phyloP scores from a whole-genome alignment of 2,329 filamentous ascomycete species.

The Cercospora sp. region DNA sequence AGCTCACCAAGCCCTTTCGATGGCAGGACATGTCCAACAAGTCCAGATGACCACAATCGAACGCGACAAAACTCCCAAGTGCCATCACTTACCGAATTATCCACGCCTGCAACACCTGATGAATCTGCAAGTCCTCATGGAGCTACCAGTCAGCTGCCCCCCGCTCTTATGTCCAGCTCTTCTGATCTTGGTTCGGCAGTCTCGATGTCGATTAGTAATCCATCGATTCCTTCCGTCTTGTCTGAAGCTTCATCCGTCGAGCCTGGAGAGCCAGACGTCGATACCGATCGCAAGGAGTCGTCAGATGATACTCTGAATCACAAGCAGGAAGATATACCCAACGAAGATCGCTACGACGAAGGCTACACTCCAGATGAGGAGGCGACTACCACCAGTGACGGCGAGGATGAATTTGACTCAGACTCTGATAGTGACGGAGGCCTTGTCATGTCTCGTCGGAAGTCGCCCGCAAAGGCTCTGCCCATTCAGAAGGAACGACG shows the following conservation, averaged over 20 bases:
- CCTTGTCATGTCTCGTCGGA: conserved; percentile 42
- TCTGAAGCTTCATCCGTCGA: conserved; percentile 50
- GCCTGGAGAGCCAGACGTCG: conserved; percentile 34
- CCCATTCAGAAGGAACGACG: conserved; percentile 30
- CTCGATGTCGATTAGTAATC: conserved; percentile 53
- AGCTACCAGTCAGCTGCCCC: conserved; percentile 30
- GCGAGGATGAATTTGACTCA: conserved; percentile 44
- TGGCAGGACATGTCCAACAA: conserved; percentile 48
- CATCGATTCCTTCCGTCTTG: conserved; percentile 54
- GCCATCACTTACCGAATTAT: conserved; percentile 26
- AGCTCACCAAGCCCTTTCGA: conserved; percentile 34
- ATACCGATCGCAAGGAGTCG: conserved; percentile 41
- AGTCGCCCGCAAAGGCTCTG: conserved; percentile 30
- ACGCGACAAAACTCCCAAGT: conserved; percentile 31
- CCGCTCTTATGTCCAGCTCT: conserved; percentile 46
- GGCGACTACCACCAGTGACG: conserved; percentile 44
- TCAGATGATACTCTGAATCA: conserved; percentile 41
- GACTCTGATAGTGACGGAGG: conserved; percentile 43
- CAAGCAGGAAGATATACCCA: conserved; percentile 29
- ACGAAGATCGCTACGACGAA: conserved; percentile 34
- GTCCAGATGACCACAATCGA: conserved; percentile 43
- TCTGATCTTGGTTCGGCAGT: conserved; percentile 52
- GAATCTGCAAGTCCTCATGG: conserved; percentile 45
- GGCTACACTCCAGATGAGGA: conserved; percentile 39
- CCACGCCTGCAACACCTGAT: conserved; percentile 36